Evolutionary conservation across 2,329 filamentous ascomycete genomes (phyloP).

Genomic region (Colletotrichum sp.): DNA sequence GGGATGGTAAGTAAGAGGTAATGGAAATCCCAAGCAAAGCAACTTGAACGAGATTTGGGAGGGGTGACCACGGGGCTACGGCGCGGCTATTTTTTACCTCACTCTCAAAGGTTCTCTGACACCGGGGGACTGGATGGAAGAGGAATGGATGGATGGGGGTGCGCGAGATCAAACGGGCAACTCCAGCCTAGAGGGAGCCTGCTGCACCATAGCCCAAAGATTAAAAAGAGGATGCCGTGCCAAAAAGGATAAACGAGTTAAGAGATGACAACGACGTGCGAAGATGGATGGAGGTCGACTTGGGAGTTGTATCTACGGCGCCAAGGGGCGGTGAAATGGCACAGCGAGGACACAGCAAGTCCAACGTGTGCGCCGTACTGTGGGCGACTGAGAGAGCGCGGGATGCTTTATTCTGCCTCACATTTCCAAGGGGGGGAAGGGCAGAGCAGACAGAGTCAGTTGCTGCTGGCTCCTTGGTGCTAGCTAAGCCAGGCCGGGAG

Average conservation of each 20-base stretch:
- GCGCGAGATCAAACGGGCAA: neutral
- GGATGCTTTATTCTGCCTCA: neutral
- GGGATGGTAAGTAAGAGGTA: slow-evolving; percentile 2
- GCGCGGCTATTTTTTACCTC: neutral
- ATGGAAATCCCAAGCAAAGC: neutral
- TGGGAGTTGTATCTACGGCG: slow-evolving; percentile 5
- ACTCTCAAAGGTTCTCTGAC: neutral
- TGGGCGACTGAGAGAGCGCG: neutral
- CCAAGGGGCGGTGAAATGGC: slow-evolving; percentile 6
- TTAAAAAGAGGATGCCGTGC: neutral
- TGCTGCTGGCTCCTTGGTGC: neutral
- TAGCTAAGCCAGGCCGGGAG: slow-evolving; percentile 12
- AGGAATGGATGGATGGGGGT: neutral
- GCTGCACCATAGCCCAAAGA: neutral
- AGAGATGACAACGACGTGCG: slow-evolving; percentile 15
- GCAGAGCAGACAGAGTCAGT: neutral
- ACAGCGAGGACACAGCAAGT: slow-evolving; percentile 4
- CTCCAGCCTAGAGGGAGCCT: neutral
- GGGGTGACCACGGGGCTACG: neutral
- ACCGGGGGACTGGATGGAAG: neutral
- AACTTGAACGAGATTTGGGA: neutral
- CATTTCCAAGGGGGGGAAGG: neutral
- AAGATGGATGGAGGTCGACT: slow-evolving; percentile 12
- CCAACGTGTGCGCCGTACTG: slow-evolving; percentile 17
- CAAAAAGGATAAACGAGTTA: neutral